Evolutionary conservation across 2,329 filamentous ascomycete genomes (phyloP).

Genomic region (Fusarium tupiense): DNA sequence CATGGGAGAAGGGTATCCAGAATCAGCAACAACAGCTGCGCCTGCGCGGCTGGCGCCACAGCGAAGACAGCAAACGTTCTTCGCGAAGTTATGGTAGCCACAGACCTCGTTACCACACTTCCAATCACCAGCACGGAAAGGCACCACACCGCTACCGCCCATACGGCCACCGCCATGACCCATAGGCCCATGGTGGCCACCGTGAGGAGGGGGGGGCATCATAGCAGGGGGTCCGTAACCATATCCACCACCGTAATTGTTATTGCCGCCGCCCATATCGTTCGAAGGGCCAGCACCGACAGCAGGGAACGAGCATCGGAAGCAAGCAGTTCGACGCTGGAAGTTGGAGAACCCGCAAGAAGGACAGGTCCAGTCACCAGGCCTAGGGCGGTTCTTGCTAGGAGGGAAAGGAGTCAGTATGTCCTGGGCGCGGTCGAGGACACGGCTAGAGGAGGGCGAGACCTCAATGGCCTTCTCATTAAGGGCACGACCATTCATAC

Average conservation of each 20-base stretch:
- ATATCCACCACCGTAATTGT: slow-evolving; percentile 64
- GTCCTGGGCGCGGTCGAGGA: slow-evolving; percentile 93
- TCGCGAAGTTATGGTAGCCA: slow-evolving; percentile 99
- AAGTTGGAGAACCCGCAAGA: slow-evolving; percentile 99
- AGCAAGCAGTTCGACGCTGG: slow-evolving; percentile 96
- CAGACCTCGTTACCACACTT: slow-evolving; percentile 98
- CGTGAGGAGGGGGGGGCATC: slow-evolving; percentile 79
- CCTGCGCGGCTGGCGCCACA: slow-evolving; percentile 95
- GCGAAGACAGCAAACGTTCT: slow-evolving; percentile 97
- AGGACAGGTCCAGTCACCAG: slow-evolving; percentile 98
- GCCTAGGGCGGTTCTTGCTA: slow-evolving; percentile 96
- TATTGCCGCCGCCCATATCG: slow-evolving; percentile 73
- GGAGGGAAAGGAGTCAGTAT: slow-evolving; percentile 97
- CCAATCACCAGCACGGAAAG: slow-evolving; percentile 98
- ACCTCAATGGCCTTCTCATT: slow-evolving; percentile 99
- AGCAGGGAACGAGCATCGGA: slow-evolving; percentile 99
- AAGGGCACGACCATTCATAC: slow-evolving; percentile 97
- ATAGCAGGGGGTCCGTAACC: slow-evolving; percentile 77
- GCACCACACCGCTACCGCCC: slow-evolving; percentile 86
- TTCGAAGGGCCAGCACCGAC: slow-evolving; percentile 79
- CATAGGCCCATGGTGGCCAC: slow-evolving; percentile 68
- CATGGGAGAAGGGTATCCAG: slow-evolving; percentile 90
- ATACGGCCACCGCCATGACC: slow-evolving; percentile 73
- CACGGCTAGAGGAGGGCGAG: slow-evolving; percentile 94
- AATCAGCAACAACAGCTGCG: slow-evolving; percentile 93